Base-by-base conservation (phyloP, 176 grass and related monocot genomes). In the Rhynchospora tenuis region DNA sequence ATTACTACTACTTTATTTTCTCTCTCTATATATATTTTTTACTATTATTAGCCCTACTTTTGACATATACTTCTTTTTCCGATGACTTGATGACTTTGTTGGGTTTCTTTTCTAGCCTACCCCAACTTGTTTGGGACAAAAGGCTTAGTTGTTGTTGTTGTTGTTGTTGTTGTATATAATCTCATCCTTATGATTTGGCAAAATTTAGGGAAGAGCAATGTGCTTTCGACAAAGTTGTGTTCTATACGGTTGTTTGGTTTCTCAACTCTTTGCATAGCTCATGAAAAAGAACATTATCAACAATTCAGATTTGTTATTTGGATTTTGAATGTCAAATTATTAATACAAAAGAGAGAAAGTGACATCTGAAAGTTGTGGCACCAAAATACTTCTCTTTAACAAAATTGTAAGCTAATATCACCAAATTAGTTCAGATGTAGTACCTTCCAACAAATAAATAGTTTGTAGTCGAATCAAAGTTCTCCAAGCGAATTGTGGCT, bases 381-480 rank as follows among this genome's bases (percentile, higher is more conserved):
- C 47, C 45, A 24, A 28, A 75, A 23, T 23, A 73, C 23, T 17
- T 75, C 23, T 28, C 22, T 75, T 54, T 26, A 54, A 45, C 42
- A 46, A 70, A 75, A 75, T 46, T 54, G 13, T 54, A 69, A 38
- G 65, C 7, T 2, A n/a, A 54, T 27, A 75, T 75, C 47, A 51
- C 23, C 24, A 15, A 54, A 52, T 75, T 27, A 75, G 72, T 74
- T 14, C 47, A 75, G 51, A 29, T 20, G 27, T 28, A 55, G 72
- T 91, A 97, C 93, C 91, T 93, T 87, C 84, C 89, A 75, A 91
- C 72, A 88, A 88, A 59, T 63, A 75, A 91, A 72, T 91, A 89
- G 65, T 90, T 86, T 19, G 84, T 86, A 38, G 89, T 86, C 45
- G 76, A 86, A 91, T 91, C 91, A 80, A 61, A 83, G 87, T 91